These are phyloP conservation scores for Ceratocystis smalleyi DNA, from an alignment of 2,329 filamentous ascomycete species.

Conservation along the genomic window DNA sequence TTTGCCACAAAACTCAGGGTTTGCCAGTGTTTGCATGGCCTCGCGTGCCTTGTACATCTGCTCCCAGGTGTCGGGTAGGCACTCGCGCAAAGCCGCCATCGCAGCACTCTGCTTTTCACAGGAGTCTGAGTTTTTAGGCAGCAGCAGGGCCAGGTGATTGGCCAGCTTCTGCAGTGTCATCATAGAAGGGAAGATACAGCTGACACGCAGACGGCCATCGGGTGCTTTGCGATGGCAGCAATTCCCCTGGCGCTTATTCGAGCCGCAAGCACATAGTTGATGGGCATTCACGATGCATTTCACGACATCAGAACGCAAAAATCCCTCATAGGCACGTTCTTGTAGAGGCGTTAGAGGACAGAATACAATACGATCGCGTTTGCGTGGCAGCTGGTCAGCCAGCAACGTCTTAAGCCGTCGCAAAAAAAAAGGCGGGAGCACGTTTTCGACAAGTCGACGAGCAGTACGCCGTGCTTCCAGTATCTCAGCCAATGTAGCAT, in stretches of 20 bases:
- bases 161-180: constrained; percentile 70
- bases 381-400: constrained; percentile 81
- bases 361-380: constrained; percentile 87
- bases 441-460: constrained; percentile 67
- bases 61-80: constrained; percentile 60
- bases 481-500: constrained; percentile 70
- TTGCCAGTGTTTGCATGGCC: constrained; percentile 63
- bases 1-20: constrained; percentile 88
- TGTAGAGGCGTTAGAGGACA: constrained; percentile 78
- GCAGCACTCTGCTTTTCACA: constrained; percentile 65
- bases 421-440: constrained; percentile 79
- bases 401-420: constrained; percentile 88
- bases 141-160: constrained; percentile 80
- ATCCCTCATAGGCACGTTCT: constrained; percentile 64
- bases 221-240: constrained; percentile 49
- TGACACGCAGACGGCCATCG: constrained; percentile 53
- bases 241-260: constrained; percentile 54
- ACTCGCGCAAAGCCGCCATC: constrained; percentile 51
- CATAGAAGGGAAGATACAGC: constrained; percentile 72
- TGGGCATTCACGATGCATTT: constrained; percentile 52
- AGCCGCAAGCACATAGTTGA: constrained; percentile 54
- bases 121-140: constrained; percentile 50
- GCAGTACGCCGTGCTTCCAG: constrained; percentile 69
- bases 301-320: constrained; percentile 43
- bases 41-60: constrained; percentile 55